A percentile compares a stretch with the other conserved stretches of the same genome.
These are phyloP conservation scores for Pseudogymnoascus pannorum DNA, from an alignment of 2,329 filamentous ascomycete genomes.

Conservation along the genomic window DNA sequence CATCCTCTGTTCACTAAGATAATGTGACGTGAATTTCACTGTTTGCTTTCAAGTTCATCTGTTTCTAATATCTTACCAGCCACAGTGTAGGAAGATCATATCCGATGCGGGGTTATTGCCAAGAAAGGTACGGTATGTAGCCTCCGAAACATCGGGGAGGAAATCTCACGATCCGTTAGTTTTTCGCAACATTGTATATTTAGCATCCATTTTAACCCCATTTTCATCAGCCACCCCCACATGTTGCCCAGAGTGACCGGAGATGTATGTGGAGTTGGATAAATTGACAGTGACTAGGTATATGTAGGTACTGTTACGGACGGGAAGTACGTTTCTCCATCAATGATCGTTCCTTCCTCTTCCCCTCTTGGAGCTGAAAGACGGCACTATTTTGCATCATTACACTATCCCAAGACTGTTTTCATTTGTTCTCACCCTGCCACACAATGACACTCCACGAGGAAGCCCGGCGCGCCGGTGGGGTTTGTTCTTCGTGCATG, in stretches of 20 bases:
- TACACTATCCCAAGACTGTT: neutral
- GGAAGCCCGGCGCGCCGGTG: neutral
- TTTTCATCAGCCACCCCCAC: neutral
- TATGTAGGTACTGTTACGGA: neutral
- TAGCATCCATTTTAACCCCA: neutral
- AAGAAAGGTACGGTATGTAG: neutral
- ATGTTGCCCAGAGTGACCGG: neutral
- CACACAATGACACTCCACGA: neutral
- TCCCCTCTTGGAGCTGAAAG: neutral
- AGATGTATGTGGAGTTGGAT: neutral
- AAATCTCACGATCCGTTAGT: neutral
- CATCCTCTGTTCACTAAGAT: neutral
- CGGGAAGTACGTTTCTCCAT: constrained; percentile 6
- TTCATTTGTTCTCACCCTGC: neutral
- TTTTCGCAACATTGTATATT: neutral
- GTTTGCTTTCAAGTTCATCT: neutral
- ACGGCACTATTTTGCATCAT: neutral
- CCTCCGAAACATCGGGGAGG: neutral
- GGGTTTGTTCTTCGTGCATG: neutral
- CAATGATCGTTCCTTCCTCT: neutral
- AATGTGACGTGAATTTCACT: neutral
- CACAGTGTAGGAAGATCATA: neutral
- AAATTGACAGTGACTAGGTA: neutral
- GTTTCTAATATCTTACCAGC: neutral
- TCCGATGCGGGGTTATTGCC: neutral